Evolutionary conservation across 83 land plant species (phyloP).

Genomic region (Thuja plicata): DNA sequence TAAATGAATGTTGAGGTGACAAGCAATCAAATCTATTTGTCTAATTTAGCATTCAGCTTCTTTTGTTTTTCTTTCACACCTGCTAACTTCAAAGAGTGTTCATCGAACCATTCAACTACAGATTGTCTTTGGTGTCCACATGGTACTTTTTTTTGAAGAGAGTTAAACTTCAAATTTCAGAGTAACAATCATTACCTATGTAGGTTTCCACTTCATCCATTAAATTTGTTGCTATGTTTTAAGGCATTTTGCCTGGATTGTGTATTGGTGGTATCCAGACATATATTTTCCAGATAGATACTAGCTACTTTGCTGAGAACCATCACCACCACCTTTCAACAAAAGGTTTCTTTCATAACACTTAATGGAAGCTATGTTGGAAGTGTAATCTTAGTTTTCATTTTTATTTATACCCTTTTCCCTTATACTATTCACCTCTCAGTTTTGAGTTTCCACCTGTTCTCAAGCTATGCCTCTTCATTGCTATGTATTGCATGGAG

Average conservation of each 20-base stretch:
- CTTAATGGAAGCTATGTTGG: not conserved
- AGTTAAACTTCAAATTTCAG: not conserved
- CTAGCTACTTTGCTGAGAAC: not conserved
- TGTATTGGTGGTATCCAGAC: not conserved
- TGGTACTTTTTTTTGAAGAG: not conserved
- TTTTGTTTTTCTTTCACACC: not conserved
- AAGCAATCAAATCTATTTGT: not conserved
- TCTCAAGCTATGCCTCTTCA: not conserved
- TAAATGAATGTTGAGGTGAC: not conserved
- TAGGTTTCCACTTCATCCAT: not conserved
- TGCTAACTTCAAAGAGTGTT: not conserved
- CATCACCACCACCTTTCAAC: not conserved
- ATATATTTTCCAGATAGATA: not conserved
- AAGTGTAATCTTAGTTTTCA: not conserved
- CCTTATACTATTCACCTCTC: not conserved
- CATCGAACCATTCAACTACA: not conserved
- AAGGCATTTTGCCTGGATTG: not conserved
- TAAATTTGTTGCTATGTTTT: not conserved
- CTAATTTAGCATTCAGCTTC: not conserved
- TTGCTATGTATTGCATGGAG: not conserved
- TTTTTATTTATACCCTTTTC: not conserved
- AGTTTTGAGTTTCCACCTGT: not conserved
- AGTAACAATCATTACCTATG: not conserved
- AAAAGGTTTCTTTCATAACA: not conserved
- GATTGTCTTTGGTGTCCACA: not conserved